phyloP scores from a whole-genome alignment of 1,284 basidiomycete species.

The Trichosporon sp. region DNA sequence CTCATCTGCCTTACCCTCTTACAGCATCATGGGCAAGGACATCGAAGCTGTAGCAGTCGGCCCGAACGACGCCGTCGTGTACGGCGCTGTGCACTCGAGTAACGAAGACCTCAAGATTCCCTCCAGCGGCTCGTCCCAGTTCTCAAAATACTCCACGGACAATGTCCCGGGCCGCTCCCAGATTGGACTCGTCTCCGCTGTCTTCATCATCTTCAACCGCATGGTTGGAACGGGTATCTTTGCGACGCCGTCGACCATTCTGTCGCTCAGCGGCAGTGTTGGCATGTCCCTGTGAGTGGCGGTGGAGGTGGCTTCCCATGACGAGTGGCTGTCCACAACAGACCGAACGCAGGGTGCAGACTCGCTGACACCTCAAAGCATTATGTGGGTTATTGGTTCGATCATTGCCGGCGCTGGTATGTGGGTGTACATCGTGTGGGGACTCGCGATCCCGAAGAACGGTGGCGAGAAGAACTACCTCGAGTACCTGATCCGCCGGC shows the following conservation, averaged over 20 bases:
- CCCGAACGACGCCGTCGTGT: not conserved
- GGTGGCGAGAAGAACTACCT: conserved; percentile 39
- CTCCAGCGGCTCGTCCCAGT: not conserved
- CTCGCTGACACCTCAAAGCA: not conserved
- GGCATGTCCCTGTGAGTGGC: conserved; percentile 26
- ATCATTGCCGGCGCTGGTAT: conserved; percentile 39
- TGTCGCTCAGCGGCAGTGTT: conserved; percentile 29
- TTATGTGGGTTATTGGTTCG: conserved; percentile 42
- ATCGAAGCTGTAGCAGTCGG: not conserved
- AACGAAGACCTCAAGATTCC: conserved; percentile 1
- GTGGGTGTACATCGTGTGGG: conserved; percentile 41
- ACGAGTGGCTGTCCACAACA: too few species aligned
- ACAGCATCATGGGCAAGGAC: conserved; percentile 11
- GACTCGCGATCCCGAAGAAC: conserved; percentile 32
- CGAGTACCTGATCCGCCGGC: conserved; percentile 33
- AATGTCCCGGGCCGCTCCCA: conserved; percentile 21
- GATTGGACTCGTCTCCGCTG: conserved; percentile 26
- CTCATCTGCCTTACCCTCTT: not conserved
- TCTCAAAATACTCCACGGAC: conserved; percentile 1
- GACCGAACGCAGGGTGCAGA: not conserved
- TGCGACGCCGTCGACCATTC: conserved; percentile 28
- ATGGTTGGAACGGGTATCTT: conserved; percentile 33
- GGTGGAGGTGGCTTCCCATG: too few species aligned
- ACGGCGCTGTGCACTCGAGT: not conserved
- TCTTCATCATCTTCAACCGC: conserved; percentile 31